Base-by-base conservation (phyloP, 2,329 filamentous ascomycete genomes). In the Venturia asperata region DNA sequence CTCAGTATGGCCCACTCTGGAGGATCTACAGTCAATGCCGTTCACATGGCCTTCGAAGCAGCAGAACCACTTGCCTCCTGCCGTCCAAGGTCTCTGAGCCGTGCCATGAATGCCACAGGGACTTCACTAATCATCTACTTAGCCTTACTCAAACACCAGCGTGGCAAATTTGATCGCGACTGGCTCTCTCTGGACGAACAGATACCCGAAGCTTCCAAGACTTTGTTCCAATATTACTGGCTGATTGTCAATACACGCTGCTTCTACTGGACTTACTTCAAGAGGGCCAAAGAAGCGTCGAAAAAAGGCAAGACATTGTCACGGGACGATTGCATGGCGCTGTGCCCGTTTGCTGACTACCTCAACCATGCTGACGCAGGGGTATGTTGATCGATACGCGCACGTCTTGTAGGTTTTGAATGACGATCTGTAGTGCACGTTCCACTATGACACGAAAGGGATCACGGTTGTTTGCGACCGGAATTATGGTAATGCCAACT, bases 311-410 rank as follows among this genome's bases (percentile, higher is more conserved):
- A 30, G 13, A 72, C 70, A 68, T 75, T 69, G 71, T 75, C 70
- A 74, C 82, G 69, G 17, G 74, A 77, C 30, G 87, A 90, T 69
- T 84, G 84, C 70, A 84, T 90, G 79, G 84, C 84, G 11, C 81
- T 91, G 69, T 87, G 87, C 73, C 89, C 89, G 0, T 86, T 90
- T 43, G 85, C 87, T 1, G 89, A 92, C 73, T 84, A 89, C 65
- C 87, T 91, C 78, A 92, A 85, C 68, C 82, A 85, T 67, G 74
- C 74, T 1, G 76, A 77, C 34, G 69, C 71, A 17, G 77, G 77
- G 37, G 72, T 73, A 34, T 61, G 72, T 87, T 85, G 73, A 74
- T 78, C 17, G 84, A 85, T 0, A 71, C 77, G 3, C 58, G 67
- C 74, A 0, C 73, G 75, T 0, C 80, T 81, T 6, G 90, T 85